A percentile compares a stretch with the other conserved stretches of the same genome.
phyloP scores from a whole-genome alignment of 2,329 filamentous ascomycete species.

The Pseudogymnoascus sp. region DNA sequence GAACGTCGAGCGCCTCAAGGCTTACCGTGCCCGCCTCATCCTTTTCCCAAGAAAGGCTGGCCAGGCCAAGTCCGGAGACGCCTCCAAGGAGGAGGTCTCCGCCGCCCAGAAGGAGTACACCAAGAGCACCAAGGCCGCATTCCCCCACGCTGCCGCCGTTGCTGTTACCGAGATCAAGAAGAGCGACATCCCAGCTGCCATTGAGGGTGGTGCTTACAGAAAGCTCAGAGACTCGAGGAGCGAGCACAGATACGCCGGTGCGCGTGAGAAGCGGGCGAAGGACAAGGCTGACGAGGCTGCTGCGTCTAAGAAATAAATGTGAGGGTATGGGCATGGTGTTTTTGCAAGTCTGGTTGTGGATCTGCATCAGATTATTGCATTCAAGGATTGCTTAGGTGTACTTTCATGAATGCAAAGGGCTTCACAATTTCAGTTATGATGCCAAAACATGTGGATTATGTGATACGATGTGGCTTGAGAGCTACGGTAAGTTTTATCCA shows the following conservation, averaged over 20 bases:
- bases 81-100: conserved; percentile 69
- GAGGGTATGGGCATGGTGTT: conserved; percentile 24
- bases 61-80: conserved; percentile 88
- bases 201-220: conserved; percentile 78
- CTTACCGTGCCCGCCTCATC: conserved; percentile 92
- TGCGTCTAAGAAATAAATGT: conserved; percentile 69
- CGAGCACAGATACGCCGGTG: conserved; percentile 72
- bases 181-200: conserved; percentile 64
- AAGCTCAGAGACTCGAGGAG: conserved; percentile 76
- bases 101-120: conserved; percentile 52
- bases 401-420: conserved; percentile 29
- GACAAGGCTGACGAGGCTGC: conserved; percentile 76
- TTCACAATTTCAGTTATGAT: conserved; percentile 10
- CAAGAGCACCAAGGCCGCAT: conserved; percentile 44
- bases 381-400: conserved; percentile 28
- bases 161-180: conserved; percentile 68
- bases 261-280: conserved; percentile 86
- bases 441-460: not conserved
- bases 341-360: conserved; percentile 22
- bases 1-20: conserved; percentile 97
- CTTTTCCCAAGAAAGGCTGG: conserved; percentile 94
- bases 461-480: not conserved
- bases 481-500: not conserved
- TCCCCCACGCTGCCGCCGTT: conserved; percentile 65
- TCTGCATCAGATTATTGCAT: conserved; percentile 24